Percentiles rank a stretch among this genome's conserved stretches.
These are phyloP conservation scores for Fusarium continuum DNA, from an alignment of 2,329 filamentous ascomycete genomes.

Conservation along the genomic window DNA sequence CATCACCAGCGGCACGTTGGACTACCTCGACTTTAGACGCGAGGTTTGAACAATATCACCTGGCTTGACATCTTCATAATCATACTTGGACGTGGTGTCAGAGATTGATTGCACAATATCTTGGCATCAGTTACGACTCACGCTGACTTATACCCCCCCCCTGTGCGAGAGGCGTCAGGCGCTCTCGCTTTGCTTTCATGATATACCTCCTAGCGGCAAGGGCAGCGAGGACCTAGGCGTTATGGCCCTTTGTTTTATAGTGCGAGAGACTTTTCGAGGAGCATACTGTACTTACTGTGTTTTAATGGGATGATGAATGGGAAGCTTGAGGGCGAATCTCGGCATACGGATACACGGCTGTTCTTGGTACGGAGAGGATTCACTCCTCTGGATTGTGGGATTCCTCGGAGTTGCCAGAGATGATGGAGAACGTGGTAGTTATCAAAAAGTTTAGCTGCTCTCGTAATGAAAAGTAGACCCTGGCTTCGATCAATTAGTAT, in stretches of 20 bases:
- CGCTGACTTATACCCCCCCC: slow-evolving; percentile 46
- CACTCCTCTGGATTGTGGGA: background rate
- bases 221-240: slow-evolving; percentile 38
- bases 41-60: background rate
- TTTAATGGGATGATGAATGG: slow-evolving; percentile 29
- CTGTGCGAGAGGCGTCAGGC: slow-evolving; percentile 36
- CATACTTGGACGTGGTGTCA: slow-evolving; percentile 1
- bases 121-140: slow-evolving; percentile 38
- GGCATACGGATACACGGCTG: slow-evolving; percentile 9
- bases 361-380: background rate
- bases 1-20: background rate
- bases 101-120: slow-evolving; percentile 17
- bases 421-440: slow-evolving; percentile 21
- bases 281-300: slow-evolving; percentile 27
- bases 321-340: slow-evolving; percentile 12
- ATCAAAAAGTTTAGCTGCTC: slow-evolving; percentile 41
- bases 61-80: background rate
- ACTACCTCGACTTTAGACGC: background rate
- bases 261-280: slow-evolving; percentile 16
- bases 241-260: slow-evolving; percentile 33
- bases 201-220: slow-evolving; percentile 36
- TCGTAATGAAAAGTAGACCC: slow-evolving; percentile 39
- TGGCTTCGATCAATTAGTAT: slow-evolving; percentile 3
- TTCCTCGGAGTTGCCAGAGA: background rate
- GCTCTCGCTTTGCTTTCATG: slow-evolving; percentile 39